Percentiles rank a stretch among this genome's conserved stretches.
These are phyloP conservation scores for Golubevia pallescens DNA, from an alignment of 1,284 basidiomycete genomes.

Conservation along the genomic window DNA sequence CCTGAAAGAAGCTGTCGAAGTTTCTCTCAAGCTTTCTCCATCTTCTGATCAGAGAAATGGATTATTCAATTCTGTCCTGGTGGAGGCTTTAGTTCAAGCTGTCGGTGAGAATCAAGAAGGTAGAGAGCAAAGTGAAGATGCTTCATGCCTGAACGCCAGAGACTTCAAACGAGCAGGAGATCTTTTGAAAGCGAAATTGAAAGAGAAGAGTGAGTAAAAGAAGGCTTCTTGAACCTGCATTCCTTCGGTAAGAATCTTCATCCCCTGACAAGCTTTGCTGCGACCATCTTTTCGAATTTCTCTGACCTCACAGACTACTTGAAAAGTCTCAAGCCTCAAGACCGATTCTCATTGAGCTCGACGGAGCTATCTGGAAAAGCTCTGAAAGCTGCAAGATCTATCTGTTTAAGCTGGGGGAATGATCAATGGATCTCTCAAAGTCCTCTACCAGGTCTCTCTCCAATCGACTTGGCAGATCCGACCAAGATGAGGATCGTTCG, in stretches of 20 bases:
- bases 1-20: background rate
- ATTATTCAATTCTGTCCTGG: background rate
- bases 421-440: background rate
- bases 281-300: no score
- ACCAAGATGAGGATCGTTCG: background rate
- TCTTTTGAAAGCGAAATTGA: no score
- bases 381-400: background rate
- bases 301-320: no score
- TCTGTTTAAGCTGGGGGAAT: background rate
- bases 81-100: background rate
- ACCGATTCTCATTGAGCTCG: no score
- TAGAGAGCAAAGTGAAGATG: constrained; percentile 1
- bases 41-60: background rate
- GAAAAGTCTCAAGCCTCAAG: no score
- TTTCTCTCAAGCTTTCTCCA: background rate
- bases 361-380: no score
- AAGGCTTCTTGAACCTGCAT: no score
- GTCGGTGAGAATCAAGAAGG: background rate
- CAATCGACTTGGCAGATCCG: background rate
- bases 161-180: no score
- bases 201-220: no score
- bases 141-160: no score
- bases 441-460: background rate
- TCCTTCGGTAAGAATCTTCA: no score
- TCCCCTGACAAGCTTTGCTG: no score